Evolutionary conservation across 1,284 basidiomycete genomes (phyloP), one percentile per base, ranked within the genome.

Genomic region (Melampsora occidentalis): DNA sequence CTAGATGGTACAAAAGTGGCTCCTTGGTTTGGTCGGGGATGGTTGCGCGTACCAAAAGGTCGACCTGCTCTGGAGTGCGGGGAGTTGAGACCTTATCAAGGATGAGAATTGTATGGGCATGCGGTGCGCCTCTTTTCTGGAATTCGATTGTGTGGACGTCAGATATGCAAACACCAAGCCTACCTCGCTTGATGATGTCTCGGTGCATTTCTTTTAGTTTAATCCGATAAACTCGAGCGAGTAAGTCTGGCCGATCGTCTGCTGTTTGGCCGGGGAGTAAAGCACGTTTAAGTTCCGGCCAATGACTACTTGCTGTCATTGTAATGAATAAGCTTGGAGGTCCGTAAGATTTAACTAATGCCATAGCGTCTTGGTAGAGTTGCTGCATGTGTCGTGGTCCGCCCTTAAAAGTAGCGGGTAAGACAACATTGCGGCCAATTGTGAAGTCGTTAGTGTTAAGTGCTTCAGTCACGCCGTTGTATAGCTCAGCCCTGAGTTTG

Each of bases 41-140:
- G 2, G 81, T 64, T 12, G 87, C 85, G 20, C 73, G 84, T 18
- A 87, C 84, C 18, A 81, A 63, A 0, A 77, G 62, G 77, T 88
- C 85, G 46, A 88, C 80, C 18, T 83, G 82, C 0, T 79, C 80
- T 0, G 84, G 80, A 22, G 61, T 64, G 1, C 53, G 53, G 2
- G 86, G 77, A 59, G 84, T 85, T 53, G 80, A 76, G 0, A 59
- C 69, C 0, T 80, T 57, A 0, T 82, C 76, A 2, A 87, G 78
- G 73, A 85, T 85, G 1, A 87, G 80, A 0, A 87, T 79, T 0
- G 85, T 76, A 75, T 88, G 86, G 78, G 85, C 83, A 69, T 87
- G 86, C 2, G 86, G 86, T 0, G 87, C 82, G 0, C 86, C 85
- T 1, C 84, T 80, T 76, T 87, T 88, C 78, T 87, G 87, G 68